Conservation (phyloP, 352 stramenopile genomes). For the Peronospora destructor region DNA sequence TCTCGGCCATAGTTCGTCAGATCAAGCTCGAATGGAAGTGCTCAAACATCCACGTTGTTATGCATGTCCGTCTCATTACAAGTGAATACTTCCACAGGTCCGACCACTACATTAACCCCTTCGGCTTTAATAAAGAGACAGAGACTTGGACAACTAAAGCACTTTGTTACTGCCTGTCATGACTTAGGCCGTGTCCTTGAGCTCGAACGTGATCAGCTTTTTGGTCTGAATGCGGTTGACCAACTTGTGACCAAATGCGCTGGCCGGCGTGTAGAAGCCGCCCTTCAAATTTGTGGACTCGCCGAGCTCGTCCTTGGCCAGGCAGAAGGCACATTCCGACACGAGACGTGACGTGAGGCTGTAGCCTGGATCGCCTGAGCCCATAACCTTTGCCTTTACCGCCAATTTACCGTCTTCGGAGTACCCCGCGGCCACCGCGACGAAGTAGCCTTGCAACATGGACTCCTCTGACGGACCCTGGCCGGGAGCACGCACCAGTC, state of each 20-base stretch:
- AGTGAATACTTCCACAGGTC: no score
- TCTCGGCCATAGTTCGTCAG: slow-evolving; percentile 30
- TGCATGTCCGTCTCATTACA: slow-evolving; percentile 15
- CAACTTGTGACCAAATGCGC: slow-evolving; percentile 49
- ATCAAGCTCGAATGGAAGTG: slow-evolving; percentile 6
- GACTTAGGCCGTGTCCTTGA: slow-evolving; percentile 27
- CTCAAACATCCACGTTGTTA: slow-evolving; percentile 15
- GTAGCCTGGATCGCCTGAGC: slow-evolving; percentile 50
- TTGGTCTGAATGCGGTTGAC: slow-evolving; percentile 43
- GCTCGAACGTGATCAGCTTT: slow-evolving; percentile 48
- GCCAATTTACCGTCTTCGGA: slow-evolving; percentile 35
- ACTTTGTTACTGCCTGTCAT: background rate
- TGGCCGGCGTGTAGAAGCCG: slow-evolving; percentile 57
- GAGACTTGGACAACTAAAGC: slow-evolving; percentile 4
- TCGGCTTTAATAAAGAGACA: background rate
- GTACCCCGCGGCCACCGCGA: slow-evolving; percentile 46
- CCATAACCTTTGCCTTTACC: slow-evolving; percentile 34
- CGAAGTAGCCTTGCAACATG: slow-evolving; percentile 77
- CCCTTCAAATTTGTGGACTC: slow-evolving; percentile 18
- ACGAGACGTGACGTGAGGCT: slow-evolving; percentile 48
- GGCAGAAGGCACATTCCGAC: slow-evolving; percentile 50
- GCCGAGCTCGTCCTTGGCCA: slow-evolving; percentile 44
- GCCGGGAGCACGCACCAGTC: slow-evolving; percentile 61
- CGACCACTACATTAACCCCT: slow-evolving; percentile 4
- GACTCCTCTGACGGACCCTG: slow-evolving; percentile 70